Evolutionary conservation across 352 stramenopile species (phyloP).

Genomic region (Phytophthora hybrid): DNA sequence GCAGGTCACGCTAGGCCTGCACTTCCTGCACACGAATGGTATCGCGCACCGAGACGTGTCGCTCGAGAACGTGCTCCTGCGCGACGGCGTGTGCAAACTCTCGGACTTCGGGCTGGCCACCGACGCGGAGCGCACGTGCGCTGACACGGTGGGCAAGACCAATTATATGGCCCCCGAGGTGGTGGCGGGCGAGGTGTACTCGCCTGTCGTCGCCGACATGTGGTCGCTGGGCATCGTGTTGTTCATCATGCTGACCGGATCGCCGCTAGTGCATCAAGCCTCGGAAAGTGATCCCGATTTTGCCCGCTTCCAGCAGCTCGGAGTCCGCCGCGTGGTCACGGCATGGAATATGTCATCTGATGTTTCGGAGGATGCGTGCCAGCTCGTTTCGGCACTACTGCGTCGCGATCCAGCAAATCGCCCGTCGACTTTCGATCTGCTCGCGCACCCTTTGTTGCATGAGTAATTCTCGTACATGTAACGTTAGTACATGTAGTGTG

Average conservation of each 20-base stretch:
- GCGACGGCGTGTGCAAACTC: conserved; percentile 44
- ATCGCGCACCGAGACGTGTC: conserved; percentile 67
- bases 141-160: conserved; percentile 45
- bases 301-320: conserved; percentile 39
- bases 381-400: conserved; percentile 47
- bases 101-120: conserved; percentile 66
- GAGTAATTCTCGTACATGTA: neutral
- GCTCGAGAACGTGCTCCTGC: conserved; percentile 61
- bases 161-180: conserved; percentile 72
- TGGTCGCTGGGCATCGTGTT: conserved; percentile 72
- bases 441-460: conserved; percentile 31
- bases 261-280: conserved; percentile 48
- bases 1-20: conserved; percentile 42
- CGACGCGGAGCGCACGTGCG: conserved; percentile 24
- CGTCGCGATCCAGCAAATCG: conserved; percentile 44
- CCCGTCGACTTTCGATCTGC: conserved; percentile 40
- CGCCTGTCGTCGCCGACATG: conserved; percentile 58
- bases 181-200: conserved; percentile 43
- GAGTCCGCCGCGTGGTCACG: conserved; percentile 51
- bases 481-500: too few species aligned
- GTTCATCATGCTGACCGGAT: conserved; percentile 72
- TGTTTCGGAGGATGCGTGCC: conserved; percentile 31
- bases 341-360: conserved; percentile 50
- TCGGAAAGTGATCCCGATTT: conserved; percentile 43
- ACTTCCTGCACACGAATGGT: conserved; percentile 49